Base-by-base conservation (phyloP, 306 rosid species). In the Vigna angularis region DNA sequence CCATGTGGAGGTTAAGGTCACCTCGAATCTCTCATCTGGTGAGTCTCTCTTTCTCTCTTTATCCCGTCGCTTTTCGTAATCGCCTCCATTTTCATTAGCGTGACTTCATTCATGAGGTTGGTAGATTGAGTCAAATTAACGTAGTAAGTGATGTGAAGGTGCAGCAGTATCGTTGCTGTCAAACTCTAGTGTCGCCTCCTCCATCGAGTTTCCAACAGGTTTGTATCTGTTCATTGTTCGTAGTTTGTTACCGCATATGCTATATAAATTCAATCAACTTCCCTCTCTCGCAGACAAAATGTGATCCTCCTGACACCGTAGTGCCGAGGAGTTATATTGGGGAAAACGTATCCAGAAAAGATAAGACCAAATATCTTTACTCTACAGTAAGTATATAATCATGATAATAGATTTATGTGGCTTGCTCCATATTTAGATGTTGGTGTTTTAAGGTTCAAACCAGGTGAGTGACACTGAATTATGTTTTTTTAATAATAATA, bases 261-360 rank as follows among this genome's bases (percentile, higher is more conserved):
- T 63, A 17, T 30, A 65, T 40, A 4, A 65, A 40, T 38, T 7
- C 9, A n/a, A 5, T 74, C 2, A 65, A 53, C 52, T 47, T 15
- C 49, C 57, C 58, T 65, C 20, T 44, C n/a, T 73, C 30, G 22
- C 22, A 20, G 22, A 20, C 22, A 20, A 20, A 20, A 20, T 20
- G 0, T 20, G 22, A 20, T 20, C 58, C 81, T 53, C 64, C 81
- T 20, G 26, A 72, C 2, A 63, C 63, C 48, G 13, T 20, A 42
- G 44, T 34, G 45, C 80, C 73, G 17, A 61, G 56, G 67, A 70
- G 14, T 75, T 70, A 72, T 26, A 67, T 83, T 72, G 86, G 89
- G 67, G 80, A 66, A 72, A 86, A 86, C 62, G 71, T 86, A 20
- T 70, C 86, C 36, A 79, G 72, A 72, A 86, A 73, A 72, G 86